Evolutionary conservation across 768 basidiomycete species (phyloP).

Genomic region (Lentinula detonsa): DNA sequence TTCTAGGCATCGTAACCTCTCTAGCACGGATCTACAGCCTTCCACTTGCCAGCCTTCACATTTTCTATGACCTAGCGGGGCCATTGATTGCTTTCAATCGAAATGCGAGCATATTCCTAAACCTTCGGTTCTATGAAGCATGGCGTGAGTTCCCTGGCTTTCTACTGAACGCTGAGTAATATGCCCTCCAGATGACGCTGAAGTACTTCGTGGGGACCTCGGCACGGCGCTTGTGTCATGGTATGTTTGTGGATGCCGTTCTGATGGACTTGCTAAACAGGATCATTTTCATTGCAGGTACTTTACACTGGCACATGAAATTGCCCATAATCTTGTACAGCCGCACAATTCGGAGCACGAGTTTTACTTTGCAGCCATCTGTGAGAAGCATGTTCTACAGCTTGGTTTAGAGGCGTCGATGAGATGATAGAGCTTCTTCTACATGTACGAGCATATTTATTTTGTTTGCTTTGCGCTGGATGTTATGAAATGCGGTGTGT

Average conservation of each 20-base stretch:
- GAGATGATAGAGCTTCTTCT: background rate
- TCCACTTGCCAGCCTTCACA: conserved; percentile 66
- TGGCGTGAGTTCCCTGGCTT: conserved; percentile 61
- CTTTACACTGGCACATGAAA: conserved; percentile 88
- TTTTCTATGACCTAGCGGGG: conserved; percentile 81
- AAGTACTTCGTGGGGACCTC: conserved; percentile 48
- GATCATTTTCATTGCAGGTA: conserved; percentile 46
- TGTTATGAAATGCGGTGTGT: too few relatives aligned
- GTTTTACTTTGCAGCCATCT: conserved; percentile 91
- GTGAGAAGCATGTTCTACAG: conserved; percentile 54
- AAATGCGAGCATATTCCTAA: conserved; percentile 82
- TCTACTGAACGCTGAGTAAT: background rate
- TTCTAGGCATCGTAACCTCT: conserved; percentile 62
- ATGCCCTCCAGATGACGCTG: conserved; percentile 52
- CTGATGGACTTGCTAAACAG: background rate
- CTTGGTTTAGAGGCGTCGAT: conserved; percentile 16
- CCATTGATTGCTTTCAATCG: conserved; percentile 92
- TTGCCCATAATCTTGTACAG: conserved; percentile 85
- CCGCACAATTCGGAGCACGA: conserved; percentile 90
- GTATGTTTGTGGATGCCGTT: conserved; percentile 26
- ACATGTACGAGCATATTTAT: background rate
- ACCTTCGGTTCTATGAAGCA: conserved; percentile 76
- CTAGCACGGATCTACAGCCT: conserved; percentile 71
- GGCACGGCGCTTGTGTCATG: conserved; percentile 76
- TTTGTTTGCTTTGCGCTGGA: background rate